Evolutionary conservation across 352 stramenopile genomes (phyloP), one percentile per base, ranked within the genome.

Genomic region (Peronospora destructor): DNA sequence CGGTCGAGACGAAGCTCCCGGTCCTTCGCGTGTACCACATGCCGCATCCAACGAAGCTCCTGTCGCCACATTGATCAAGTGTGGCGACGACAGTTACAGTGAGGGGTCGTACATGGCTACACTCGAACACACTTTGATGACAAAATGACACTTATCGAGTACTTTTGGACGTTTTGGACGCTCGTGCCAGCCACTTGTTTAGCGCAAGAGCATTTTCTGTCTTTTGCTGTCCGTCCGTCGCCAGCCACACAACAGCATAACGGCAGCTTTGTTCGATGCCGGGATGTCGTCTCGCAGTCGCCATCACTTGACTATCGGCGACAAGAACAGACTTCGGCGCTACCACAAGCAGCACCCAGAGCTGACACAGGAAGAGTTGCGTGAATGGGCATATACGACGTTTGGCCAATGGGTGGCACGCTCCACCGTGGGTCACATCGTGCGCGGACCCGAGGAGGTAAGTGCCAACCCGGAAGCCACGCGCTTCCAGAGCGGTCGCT

Each of bases 1-100:
- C 78, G 75, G 36, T 89, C 78, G 14, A 87, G 61, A 23, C 75
- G 75, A 59, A 85, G 78, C 45, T 79, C 72, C 23, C 62, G 56
- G 56, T 89, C 75, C 13, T 58, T 21, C n/a, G 62, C 51, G 13
- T 55, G 40, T 25, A 89, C 61, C 12, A 61, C 49, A 49, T 64
- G 61, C 47, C 70, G 64, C 58, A 84, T 67, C 73, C 73, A 89
- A 26, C 70, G 71, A 11, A 78, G 43, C 45, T 65, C 56, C 16
- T 61, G 66, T 3, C 16, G 39, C 75, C 68, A 84, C 51, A 68
- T 58, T 25, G 17, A 42, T 42, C 30, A 34, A 34, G 30, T 34
- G 6, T 14, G 10, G 8, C 6, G 26, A 11, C 12, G 4, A 44
- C 40, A 46, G 40, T 10, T 40, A 23, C 21, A 19, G 26, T 29